A percentile compares a stretch with the other conserved stretches of the same genome.
These are phyloP conservation scores for Ministeria vibrans DNA, from an alignment of 78 protist species.

Conservation along the genomic window DNA sequence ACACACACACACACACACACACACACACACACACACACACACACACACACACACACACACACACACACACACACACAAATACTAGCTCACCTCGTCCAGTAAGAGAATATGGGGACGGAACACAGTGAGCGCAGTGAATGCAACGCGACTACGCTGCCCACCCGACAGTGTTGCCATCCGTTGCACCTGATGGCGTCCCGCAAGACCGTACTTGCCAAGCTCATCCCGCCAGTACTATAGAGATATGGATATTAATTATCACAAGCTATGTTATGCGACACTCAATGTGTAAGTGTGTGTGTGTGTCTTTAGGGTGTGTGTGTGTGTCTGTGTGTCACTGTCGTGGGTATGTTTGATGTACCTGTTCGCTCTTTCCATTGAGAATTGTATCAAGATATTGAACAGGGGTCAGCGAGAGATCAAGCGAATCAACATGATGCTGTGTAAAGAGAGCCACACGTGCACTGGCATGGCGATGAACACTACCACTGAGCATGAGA, in stretches of 20 bases:
- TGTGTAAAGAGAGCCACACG: slow-evolving; percentile 40
- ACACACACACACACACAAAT: no score
- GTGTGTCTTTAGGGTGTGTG: no score
- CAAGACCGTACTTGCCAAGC: slow-evolving; percentile 70
- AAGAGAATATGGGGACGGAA: slow-evolving; percentile 70
- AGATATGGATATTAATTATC: no score
- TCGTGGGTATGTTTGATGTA: no score
- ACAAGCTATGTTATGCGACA: no score
- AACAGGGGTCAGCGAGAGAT: slow-evolving; percentile 29
- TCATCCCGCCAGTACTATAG: no score
- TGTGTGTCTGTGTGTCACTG: no score
- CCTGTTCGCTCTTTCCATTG: slow-evolving; percentile 30
- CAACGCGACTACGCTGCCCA: slow-evolving; percentile 82
- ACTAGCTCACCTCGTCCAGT: slow-evolving; percentile 95
- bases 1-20: no score
- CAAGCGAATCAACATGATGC: slow-evolving; percentile 54
- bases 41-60: no score
- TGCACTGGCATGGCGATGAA: not conserved
- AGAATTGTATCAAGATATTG: slow-evolving; percentile 11
- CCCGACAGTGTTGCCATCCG: slow-evolving; percentile 80
- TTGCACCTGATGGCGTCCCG: slow-evolving; percentile 68
- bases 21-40: no score
- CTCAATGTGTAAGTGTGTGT: no score
- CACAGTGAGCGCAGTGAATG: slow-evolving; percentile 52
- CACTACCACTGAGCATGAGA: no score